Evolutionary conservation across 2,329 filamentous ascomycete species (phyloP).

Genomic region (Aspergillus pseudonomiae): DNA sequence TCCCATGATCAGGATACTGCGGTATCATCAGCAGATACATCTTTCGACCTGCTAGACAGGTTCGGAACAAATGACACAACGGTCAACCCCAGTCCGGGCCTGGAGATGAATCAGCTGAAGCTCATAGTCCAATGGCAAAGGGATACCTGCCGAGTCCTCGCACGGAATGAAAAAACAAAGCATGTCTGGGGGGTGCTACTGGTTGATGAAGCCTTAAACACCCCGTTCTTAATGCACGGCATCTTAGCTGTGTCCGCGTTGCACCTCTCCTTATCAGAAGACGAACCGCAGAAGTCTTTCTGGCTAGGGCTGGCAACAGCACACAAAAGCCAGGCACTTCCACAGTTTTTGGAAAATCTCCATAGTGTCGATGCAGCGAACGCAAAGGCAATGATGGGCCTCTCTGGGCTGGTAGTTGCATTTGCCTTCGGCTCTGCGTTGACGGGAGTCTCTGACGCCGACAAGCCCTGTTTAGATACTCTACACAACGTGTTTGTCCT

Average conservation of each 20-base stretch:
- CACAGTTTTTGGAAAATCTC: background rate
- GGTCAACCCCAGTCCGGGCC: background rate
- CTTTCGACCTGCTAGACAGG: background rate
- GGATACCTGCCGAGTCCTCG: conserved; percentile 20
- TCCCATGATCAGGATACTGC: background rate
- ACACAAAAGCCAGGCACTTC: conserved; percentile 17
- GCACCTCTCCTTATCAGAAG: conserved; percentile 18
- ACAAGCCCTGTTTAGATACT: conserved; percentile 5
- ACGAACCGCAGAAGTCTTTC: conserved; percentile 1
- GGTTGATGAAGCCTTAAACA: conserved; percentile 22
- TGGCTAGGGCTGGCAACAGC: conserved; percentile 25
- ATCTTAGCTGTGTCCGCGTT: conserved; percentile 28
- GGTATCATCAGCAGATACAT: background rate
- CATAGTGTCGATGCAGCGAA: background rate
- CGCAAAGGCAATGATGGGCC: background rate
- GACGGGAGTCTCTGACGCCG: conserved; percentile 2
- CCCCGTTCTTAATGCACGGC: conserved; percentile 30
- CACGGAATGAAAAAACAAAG: conserved; percentile 21
- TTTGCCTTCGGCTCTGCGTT: conserved; percentile 27
- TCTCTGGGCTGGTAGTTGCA: conserved; percentile 20
- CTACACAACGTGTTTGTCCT: conserved; percentile 11
- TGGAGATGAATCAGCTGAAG: background rate
- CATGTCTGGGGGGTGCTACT: conserved; percentile 23
- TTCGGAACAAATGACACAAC: background rate
- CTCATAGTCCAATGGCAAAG: background rate